Evolutionary conservation across 176 grass and related monocot genomes (phyloP).

Genomic region (Phyllostachys edulis): DNA sequence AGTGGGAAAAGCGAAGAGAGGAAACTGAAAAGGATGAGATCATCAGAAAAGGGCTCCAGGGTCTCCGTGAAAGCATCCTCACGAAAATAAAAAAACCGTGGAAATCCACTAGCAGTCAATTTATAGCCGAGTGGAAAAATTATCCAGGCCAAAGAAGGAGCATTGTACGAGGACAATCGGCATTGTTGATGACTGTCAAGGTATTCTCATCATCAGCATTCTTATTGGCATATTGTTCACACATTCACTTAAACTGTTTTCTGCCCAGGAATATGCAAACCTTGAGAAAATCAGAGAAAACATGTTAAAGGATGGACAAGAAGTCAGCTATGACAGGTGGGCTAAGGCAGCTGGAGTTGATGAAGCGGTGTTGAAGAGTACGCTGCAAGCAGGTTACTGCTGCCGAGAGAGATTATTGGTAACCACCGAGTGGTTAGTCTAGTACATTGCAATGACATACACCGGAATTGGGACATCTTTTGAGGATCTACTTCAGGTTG

Average conservation of each 20-base stretch:
- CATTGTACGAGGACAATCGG: constrained; percentile 57
- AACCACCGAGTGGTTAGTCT: constrained; percentile 66
- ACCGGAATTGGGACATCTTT: constrained; percentile 66
- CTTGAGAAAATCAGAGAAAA: constrained; percentile 67
- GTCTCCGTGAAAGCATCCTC: constrained; percentile 1
- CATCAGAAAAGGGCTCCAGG: constrained; percentile 36
- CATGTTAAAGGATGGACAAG: constrained; percentile 50
- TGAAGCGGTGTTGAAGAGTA: constrained; percentile 46
- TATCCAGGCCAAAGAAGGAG: constrained; percentile 31
- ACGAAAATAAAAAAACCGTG: constrained; percentile 28
- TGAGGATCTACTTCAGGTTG: constrained; percentile 90
- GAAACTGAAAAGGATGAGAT: constrained; percentile 60
- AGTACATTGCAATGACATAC: constrained; percentile 68
- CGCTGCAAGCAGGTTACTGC: constrained; percentile 48
- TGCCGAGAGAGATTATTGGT: constrained; percentile 64
- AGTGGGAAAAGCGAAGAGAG: constrained; percentile 67
- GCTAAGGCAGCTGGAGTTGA: constrained; percentile 72
- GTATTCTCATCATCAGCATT: constrained; percentile 28
- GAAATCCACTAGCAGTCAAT: constrained; percentile 39
- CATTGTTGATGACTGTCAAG: constrained; percentile 70
- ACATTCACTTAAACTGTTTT: neutral
- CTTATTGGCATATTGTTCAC: neutral
- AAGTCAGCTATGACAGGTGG: constrained; percentile 56
- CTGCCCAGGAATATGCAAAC: constrained; percentile 55
- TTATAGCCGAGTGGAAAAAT: constrained; percentile 52